phyloP scores from a whole-genome alignment of 2,329 filamentous ascomycete species.

The Verticillium tricorpus region DNA sequence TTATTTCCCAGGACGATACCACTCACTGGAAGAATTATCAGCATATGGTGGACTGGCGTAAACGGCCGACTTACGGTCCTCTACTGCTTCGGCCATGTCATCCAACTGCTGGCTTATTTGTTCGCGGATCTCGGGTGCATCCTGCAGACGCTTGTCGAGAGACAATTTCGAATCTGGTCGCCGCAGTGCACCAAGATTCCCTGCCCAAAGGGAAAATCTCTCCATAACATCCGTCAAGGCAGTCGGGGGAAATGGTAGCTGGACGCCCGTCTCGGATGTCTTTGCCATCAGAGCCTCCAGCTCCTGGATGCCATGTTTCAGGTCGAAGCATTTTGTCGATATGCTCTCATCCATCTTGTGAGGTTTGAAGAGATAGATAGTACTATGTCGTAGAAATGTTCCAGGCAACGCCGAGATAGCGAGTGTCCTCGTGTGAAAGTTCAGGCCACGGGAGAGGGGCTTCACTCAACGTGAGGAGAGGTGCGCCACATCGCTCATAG shows the following conservation, averaged over 20 bases:
- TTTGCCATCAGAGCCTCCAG: neutral
- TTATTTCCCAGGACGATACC: neutral
- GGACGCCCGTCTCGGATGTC: too few species aligned
- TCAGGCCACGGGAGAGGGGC: too few species aligned
- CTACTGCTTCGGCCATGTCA: constrained; percentile 7
- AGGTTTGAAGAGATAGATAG: neutral
- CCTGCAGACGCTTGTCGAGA: constrained; percentile 6
- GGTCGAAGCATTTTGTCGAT: neutral
- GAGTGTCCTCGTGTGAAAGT: neutral
- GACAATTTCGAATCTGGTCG: constrained; percentile 1
- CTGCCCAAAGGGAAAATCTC: constrained; percentile 11
- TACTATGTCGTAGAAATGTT: too few species aligned
- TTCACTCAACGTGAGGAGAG: too few species aligned
- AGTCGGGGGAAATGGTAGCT: too few species aligned
- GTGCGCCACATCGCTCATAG: neutral
- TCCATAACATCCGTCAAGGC: constrained; percentile 6
- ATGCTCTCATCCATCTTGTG: neutral
- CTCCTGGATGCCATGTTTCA: neutral
- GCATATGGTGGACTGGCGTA: neutral
- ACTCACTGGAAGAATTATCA: neutral
- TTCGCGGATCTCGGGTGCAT: constrained; percentile 2
- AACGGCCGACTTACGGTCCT: constrained; percentile 7
- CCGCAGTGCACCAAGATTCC: constrained; percentile 7
- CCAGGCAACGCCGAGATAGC: neutral
- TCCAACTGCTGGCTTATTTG: constrained; percentile 5